Conservation (phyloP, 2,329 filamentous ascomycete species). For the Dactylonectria estremocensis region DNA sequence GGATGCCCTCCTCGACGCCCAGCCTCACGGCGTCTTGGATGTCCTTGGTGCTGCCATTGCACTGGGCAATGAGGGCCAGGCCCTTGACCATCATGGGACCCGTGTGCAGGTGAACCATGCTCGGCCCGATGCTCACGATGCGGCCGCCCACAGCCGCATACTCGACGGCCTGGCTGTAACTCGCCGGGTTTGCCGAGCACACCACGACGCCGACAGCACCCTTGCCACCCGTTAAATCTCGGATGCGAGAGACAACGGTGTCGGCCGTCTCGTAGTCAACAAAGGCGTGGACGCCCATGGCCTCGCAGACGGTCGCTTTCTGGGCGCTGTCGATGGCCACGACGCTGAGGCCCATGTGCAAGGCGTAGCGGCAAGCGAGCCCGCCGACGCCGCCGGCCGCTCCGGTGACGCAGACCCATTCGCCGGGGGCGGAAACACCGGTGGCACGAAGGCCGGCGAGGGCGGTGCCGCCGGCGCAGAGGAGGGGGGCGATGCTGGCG, state of each 20-base stretch:
- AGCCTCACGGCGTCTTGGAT: background rate
- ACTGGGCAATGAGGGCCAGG: background rate
- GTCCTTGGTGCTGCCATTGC: background rate
- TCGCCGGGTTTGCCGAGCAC: background rate
- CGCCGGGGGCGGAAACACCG: background rate
- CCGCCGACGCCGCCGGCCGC: background rate
- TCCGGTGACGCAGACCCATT: background rate
- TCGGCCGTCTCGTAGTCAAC: background rate
- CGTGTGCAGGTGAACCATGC: background rate
- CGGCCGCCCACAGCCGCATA: background rate
- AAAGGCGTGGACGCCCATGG: background rate
- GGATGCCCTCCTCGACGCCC: background rate
- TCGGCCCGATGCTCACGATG: background rate
- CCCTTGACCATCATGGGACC: background rate
- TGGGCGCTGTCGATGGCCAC: background rate
- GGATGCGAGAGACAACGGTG: background rate
- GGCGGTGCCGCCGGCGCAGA: background rate
- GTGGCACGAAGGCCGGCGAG: background rate
- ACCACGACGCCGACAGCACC: background rate
- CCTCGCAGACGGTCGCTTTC: background rate
- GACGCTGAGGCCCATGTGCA: background rate
- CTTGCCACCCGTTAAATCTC: background rate
- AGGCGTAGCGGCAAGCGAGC: background rate
- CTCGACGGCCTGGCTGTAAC: background rate
- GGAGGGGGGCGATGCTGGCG: background rate